phyloP scores from a whole-genome alignment of 768 basidiomycete species.

The Dentipellis sp. region DNA sequence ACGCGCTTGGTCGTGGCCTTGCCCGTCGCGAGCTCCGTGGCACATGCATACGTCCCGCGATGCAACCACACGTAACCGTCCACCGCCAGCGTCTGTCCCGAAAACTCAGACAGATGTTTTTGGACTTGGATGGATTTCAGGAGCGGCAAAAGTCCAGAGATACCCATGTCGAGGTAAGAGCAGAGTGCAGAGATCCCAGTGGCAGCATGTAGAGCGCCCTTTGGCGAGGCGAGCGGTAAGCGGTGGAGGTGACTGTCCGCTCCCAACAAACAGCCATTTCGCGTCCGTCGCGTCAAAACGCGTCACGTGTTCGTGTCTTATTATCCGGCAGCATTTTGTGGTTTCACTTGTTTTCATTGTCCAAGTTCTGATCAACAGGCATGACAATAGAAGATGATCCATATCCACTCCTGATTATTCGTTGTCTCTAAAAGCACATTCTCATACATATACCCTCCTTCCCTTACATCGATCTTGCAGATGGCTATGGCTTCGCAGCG shows the following conservation, averaged over 20 bases:
- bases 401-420: too few species aligned
- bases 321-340: neutral
- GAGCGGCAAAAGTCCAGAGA: conserved; percentile 80
- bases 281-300: neutral
- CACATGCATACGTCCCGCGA: conserved; percentile 82
- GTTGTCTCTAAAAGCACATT: too few species aligned
- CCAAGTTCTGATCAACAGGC: too few species aligned
- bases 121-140: conserved; percentile 83
- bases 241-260: too few species aligned
- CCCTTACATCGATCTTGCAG: too few species aligned
- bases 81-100: conserved; percentile 80
- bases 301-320: neutral
- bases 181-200: neutral
- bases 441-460: too few species aligned
- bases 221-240: neutral
- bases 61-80: conserved; percentile 97
- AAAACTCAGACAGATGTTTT: conserved; percentile 70
- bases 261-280: neutral
- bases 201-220: neutral
- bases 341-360: neutral
- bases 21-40: conserved; percentile 83
- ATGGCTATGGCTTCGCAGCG: conserved; percentile 4
- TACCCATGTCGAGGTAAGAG: conserved; percentile 56
- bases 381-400: too few species aligned
- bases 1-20: conserved; percentile 70